phyloP scores from a whole-genome alignment of 306 rosid species.

The Cicer judaicum region DNA sequence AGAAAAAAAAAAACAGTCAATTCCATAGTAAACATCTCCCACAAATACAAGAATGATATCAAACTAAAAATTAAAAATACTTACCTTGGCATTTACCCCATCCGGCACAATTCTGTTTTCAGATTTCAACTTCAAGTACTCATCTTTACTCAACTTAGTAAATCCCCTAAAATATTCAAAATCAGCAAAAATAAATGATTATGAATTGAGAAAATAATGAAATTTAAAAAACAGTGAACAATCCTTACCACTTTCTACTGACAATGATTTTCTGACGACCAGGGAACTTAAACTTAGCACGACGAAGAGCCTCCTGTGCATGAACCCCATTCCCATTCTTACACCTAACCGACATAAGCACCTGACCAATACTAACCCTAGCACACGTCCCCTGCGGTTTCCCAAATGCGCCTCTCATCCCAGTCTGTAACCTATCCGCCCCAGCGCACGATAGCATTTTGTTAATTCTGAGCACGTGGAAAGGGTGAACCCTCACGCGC shows the following conservation, averaged over 20 bases:
- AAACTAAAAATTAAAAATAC: neutral
- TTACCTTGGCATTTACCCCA: slow-evolving; percentile 88
- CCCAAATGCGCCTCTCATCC: slow-evolving; percentile 91
- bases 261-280: slow-evolving; percentile 83
- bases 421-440: slow-evolving; percentile 89
- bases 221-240: neutral
- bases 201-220: neutral
- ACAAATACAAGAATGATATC: neutral
- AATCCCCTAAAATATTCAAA: slow-evolving; percentile 67
- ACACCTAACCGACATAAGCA: slow-evolving; percentile 73
- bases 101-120: slow-evolving; percentile 69
- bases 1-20: neutral
- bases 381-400: slow-evolving; percentile 87
- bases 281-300: slow-evolving; percentile 80
- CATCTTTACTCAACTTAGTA: slow-evolving; percentile 68
- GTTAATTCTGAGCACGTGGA: slow-evolving; percentile 80
- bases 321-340: slow-evolving; percentile 61
- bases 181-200: neutral
- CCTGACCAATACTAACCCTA: slow-evolving; percentile 79
- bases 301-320: slow-evolving; percentile 80
- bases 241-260: slow-evolving; percentile 71
- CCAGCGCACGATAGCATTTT: slow-evolving; percentile 97
- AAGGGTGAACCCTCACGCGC: slow-evolving; percentile 83
- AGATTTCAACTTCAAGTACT: slow-evolving; percentile 66
- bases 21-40: too few relatives aligned